Conservation (phyloP, 345 rosid species). For the Murraya koenigii region DNA sequence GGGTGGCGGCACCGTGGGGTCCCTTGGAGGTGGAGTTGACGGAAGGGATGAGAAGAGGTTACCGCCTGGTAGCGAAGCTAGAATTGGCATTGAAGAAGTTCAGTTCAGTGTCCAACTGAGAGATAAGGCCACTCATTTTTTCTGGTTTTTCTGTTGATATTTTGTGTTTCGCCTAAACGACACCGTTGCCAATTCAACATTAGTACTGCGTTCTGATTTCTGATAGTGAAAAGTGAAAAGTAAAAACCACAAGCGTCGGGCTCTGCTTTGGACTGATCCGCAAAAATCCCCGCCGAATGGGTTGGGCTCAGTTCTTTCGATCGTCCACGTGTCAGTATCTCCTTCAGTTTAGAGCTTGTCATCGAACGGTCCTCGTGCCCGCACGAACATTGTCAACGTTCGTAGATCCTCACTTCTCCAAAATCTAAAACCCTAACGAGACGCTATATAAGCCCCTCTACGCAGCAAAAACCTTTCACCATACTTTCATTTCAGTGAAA, state of each 20-base stretch:
- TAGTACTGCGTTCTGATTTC: too few relatives aligned
- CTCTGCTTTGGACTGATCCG: not conserved
- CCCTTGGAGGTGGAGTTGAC: conserved; percentile 41
- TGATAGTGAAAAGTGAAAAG: too few relatives aligned
- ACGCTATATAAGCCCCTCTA: conserved; percentile 8
- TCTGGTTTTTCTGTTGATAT: conserved; percentile 10
- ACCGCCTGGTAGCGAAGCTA: conserved; percentile 53
- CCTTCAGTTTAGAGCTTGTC: not conserved
- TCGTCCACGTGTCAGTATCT: not conserved
- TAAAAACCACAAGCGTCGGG: not conserved
- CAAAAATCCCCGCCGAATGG: not conserved
- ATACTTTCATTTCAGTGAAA: not conserved
- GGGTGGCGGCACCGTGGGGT: conserved; percentile 16
- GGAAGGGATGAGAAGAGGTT: conserved; percentile 83
- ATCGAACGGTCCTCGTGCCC: not conserved
- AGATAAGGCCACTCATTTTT: not conserved
- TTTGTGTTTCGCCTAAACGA: not conserved
- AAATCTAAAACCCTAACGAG: conserved; percentile 17
- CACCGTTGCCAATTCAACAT: not conserved
- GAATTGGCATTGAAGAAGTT: conserved; percentile 40
- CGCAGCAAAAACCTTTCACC: not conserved
- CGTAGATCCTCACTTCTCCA: not conserved
- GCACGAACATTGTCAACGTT: not conserved
- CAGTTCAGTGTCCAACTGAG: not conserved
- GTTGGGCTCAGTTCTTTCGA: not conserved